These are phyloP conservation scores for Trichoderma cornu-damae DNA, from an alignment of 2,329 filamentous ascomycete species.

Conservation along the genomic window DNA sequence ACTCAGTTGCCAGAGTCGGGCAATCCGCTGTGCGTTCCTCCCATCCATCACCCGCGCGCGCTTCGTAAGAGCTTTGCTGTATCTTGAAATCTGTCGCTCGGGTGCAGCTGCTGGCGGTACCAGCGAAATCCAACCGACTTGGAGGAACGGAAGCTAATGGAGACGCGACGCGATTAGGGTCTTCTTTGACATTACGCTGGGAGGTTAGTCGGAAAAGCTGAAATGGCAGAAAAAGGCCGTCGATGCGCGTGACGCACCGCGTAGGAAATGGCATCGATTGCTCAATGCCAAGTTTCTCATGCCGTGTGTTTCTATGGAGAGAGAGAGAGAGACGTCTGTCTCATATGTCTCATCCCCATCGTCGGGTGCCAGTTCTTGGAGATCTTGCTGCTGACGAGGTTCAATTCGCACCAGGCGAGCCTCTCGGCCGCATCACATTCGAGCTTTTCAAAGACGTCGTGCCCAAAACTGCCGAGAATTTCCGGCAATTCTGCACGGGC, in stretches of 20 bases:
- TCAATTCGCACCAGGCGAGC: conserved; percentile 59
- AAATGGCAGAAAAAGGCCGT: background rate
- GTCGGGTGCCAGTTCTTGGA: background rate
- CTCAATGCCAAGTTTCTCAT: background rate
- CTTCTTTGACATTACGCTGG: conserved; percentile 75
- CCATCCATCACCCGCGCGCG: background rate
- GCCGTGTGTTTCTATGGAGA: too few species aligned
- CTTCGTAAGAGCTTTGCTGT: background rate
- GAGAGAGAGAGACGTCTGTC: background rate
- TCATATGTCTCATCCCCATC: background rate
- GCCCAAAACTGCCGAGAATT: conserved; percentile 90
- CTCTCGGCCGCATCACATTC: conserved; percentile 80
- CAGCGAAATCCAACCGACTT: background rate
- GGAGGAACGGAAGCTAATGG: background rate
- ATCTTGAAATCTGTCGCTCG: background rate
- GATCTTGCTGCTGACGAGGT: background rate
- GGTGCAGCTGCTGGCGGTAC: background rate
- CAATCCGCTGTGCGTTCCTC: conserved; percentile 42
- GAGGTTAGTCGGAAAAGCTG: conserved; percentile 50
- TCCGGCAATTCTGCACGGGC: conserved; percentile 93
- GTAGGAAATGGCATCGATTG: background rate
- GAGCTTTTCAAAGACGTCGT: conserved; percentile 83
- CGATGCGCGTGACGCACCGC: background rate
- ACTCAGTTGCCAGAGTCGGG: conserved; percentile 44
- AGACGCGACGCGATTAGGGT: conserved; percentile 41